Base-by-base conservation (phyloP, 257 asterid species). In the Lithospermum erythrorhizon region DNA sequence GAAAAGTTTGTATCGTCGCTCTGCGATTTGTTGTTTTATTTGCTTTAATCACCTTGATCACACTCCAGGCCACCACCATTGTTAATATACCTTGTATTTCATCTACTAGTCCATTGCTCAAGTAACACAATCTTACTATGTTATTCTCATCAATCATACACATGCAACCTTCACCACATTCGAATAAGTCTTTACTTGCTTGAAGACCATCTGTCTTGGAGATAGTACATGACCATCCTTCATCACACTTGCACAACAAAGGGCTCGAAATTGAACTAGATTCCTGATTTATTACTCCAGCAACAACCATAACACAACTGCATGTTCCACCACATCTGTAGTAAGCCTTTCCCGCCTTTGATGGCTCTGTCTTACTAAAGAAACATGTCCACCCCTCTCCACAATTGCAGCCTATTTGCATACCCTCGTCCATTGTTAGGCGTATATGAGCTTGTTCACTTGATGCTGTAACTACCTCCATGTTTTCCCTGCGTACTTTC, bases 181-280 rank as follows among this genome's bases (percentile, higher is more conserved):
- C 71, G 37, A 60, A 52, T 6, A 51, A 59, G 5, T 27, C 18
- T 4, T 49, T 57, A 13, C 64, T 49, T 5, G 52, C 61, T 59
- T 65, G 19, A 19, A 55, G 24, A 20, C 10, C 62, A 10, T 57
- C 63, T 9, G 58, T 67, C 20, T 67, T 67, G 61, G 71, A 59
- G 17, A 67, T 23, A 59, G 32, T 14, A n/a, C 71, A 67, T 52
- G 65, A 25, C 71, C 66, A 59, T 20, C 71, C 71, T 59, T 52
- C 65, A 67, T 49, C 65, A 35, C 65, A 59, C 14, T 67, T 67
- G 55, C 66, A 60, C 13, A 67, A 59, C 8, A 60, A 65, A 21
- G 61, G 37, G 3, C 37, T 11, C 23, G 20, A 14, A 35, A 24
- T 45, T 9, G 63, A 24, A 6, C 59, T 20, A 25, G 55, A 57